Percentiles rank a stretch among this genome's conserved stretches.
Evolutionary conservation across 306 rosid species (phyloP).

Genomic region (Cucumis melo): DNA sequence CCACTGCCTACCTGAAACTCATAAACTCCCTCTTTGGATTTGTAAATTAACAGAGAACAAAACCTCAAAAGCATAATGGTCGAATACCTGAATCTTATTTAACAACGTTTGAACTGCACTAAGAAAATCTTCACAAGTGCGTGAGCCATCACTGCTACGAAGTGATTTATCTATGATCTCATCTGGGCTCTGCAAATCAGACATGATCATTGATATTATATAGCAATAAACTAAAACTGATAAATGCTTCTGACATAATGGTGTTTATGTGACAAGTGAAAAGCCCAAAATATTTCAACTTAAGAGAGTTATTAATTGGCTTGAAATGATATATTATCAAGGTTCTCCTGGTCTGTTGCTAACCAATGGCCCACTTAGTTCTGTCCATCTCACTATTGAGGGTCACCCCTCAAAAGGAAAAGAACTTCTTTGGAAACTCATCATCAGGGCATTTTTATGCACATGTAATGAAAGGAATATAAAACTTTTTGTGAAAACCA

Average conservation of each 20-base stretch:
- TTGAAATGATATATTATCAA: not conserved
- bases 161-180: conserved; percentile 79
- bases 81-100: conserved; percentile 69
- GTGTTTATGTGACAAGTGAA: not conserved
- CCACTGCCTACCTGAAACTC: not conserved
- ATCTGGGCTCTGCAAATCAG: conserved; percentile 68
- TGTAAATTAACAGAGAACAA: not conserved
- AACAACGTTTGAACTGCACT: conserved; percentile 74
- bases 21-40: not conserved
- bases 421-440: not conserved
- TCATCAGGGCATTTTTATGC: not conserved
- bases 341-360: not conserved
- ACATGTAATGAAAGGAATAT: not conserved
- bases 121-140: conserved; percentile 78
- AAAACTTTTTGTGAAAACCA: not conserved
- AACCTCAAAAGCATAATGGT: not conserved
- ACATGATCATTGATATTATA: not conserved
- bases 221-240: not conserved
- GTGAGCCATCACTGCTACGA: conserved; percentile 49
- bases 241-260: not conserved
- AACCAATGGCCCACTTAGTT: not conserved
- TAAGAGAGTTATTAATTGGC: not conserved
- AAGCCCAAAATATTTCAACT: not conserved
- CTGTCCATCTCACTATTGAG: not conserved
- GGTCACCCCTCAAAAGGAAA: not conserved